Conservation (phyloP, 192 early-diverging fungal species). For the Coemansia reversa region DNA sequence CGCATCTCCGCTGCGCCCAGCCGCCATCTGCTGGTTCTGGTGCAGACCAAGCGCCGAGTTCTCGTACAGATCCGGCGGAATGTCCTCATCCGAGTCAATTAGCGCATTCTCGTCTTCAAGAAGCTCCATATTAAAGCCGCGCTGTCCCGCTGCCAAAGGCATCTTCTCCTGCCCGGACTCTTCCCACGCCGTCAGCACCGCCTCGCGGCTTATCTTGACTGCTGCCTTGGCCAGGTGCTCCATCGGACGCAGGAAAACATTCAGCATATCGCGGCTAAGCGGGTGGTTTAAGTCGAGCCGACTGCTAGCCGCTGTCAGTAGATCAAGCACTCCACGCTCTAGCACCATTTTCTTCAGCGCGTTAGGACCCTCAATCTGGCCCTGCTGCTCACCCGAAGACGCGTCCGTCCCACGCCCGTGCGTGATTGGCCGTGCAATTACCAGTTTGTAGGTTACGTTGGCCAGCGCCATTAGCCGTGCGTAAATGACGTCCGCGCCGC, state of each 20-base stretch:
- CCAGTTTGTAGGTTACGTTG: conserved; percentile 44
- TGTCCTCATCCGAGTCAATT: conserved; percentile 38
- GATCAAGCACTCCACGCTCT: conserved; percentile 80
- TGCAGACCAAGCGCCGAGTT: conserved; percentile 55
- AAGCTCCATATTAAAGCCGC: conserved; percentile 39
- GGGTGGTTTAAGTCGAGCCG: conserved; percentile 94
- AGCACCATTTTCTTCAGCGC: conserved; percentile 68
- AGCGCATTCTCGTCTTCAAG: conserved; percentile 41
- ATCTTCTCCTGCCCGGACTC: conserved; percentile 54
- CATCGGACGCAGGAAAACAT: conserved; percentile 79
- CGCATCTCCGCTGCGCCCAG: conserved; percentile 21
- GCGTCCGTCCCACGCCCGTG: conserved; percentile 17
- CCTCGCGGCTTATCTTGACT: conserved; percentile 76
- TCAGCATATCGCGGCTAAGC: conserved; percentile 69
- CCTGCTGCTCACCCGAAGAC: conserved; percentile 5
- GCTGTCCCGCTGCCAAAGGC: conserved; percentile 32
- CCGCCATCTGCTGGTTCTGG: conserved; percentile 52
- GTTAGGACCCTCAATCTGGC: conserved; percentile 29
- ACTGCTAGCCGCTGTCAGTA: conserved; percentile 74
- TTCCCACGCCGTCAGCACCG: conserved; percentile 53
- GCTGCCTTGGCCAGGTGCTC: conserved; percentile 88
- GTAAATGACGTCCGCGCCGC: conserved; percentile 41
- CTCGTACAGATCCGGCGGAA: conserved; percentile 56
- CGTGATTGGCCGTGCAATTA: conserved; percentile 47
- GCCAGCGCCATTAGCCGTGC: conserved; percentile 48